Evolutionary conservation across 2,329 filamentous ascomycete species (phyloP).

Genomic region (Fusarium virguliforme): DNA sequence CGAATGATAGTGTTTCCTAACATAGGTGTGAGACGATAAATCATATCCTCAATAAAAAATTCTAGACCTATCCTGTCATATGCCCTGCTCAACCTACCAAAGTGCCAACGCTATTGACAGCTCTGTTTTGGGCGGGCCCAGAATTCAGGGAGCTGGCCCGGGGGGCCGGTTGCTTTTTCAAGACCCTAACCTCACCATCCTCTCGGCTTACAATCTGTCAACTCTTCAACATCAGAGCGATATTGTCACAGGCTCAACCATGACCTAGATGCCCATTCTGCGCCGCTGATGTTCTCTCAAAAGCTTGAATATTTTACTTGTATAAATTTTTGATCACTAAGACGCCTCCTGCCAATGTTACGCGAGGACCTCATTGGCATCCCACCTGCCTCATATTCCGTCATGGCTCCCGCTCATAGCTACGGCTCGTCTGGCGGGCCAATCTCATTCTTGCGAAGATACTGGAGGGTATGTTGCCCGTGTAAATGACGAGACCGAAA

Average conservation of each 20-base stretch:
- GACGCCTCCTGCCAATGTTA: conserved; percentile 25
- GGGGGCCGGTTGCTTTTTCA: conserved; percentile 25
- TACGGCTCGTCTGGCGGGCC: conserved; percentile 41
- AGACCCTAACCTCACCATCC: conserved; percentile 10
- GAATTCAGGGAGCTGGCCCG: conserved; percentile 24
- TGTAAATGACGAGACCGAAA: background rate
- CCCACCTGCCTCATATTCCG: conserved; percentile 11
- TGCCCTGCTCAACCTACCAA: background rate
- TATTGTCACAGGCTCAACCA: background rate
- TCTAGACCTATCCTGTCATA: background rate
- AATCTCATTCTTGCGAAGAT: conserved; percentile 56
- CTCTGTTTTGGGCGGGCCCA: conserved; percentile 13
- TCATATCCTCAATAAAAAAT: background rate
- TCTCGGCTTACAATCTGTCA: conserved; percentile 20
- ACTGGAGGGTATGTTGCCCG: conserved; percentile 63
- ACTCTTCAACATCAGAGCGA: conserved; percentile 20
- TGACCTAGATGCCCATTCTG: background rate
- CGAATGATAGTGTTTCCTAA: background rate
- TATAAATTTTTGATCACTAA: background rate
- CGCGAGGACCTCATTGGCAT: conserved; percentile 22
- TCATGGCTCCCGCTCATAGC: conserved; percentile 51
- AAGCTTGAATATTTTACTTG: background rate
- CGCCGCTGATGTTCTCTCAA: background rate
- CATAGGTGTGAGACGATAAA: background rate
- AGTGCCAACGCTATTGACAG: background rate